These are phyloP conservation scores for Beauveria rudraprayagi DNA, from an alignment of 2,329 filamentous ascomycete genomes.

Conservation along the genomic window DNA sequence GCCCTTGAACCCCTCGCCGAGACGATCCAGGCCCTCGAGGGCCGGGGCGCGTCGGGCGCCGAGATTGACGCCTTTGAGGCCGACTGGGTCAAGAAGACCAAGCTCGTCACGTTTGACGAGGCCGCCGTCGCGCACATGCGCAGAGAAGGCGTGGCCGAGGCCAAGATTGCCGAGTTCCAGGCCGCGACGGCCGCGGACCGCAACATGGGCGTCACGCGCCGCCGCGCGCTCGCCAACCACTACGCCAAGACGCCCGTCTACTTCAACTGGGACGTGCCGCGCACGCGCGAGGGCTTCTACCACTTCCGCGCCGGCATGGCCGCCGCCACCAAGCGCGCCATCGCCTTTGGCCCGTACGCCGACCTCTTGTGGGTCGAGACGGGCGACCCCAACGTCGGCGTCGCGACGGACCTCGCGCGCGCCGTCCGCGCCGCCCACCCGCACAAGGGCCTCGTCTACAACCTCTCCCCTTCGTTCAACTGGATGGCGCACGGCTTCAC, in stretches of 20 bases:
- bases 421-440: constrained; percentile 65
- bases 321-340: constrained; percentile 85
- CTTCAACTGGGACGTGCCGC: constrained; percentile 49
- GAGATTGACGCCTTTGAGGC: constrained; percentile 86
- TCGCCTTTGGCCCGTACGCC: constrained; percentile 84
- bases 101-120: constrained; percentile 86
- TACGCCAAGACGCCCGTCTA: constrained; percentile 46
- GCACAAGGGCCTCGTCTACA: constrained; percentile 89
- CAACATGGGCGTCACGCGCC: constrained; percentile 69
- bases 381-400: constrained; percentile 73
- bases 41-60: constrained; percentile 62
- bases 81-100: constrained; percentile 78
- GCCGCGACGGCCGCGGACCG: constrained; percentile 52
- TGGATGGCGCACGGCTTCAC: constrained; percentile 95
- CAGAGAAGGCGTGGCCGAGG: constrained; percentile 53
- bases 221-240: constrained; percentile 62
- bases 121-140: constrained; percentile 70
- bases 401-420: constrained; percentile 66
- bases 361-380: constrained; percentile 98
- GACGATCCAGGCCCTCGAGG: constrained; percentile 83
- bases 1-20: constrained; percentile 77
- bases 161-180: constrained; percentile 61
- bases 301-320: constrained; percentile 78
- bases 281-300: constrained; percentile 90
- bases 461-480: constrained; percentile 94